Evolutionary conservation across 352 stramenopile genomes (phyloP), one percentile per base, ranked within the genome.

Genomic region (Phytopythium litorale): DNA sequence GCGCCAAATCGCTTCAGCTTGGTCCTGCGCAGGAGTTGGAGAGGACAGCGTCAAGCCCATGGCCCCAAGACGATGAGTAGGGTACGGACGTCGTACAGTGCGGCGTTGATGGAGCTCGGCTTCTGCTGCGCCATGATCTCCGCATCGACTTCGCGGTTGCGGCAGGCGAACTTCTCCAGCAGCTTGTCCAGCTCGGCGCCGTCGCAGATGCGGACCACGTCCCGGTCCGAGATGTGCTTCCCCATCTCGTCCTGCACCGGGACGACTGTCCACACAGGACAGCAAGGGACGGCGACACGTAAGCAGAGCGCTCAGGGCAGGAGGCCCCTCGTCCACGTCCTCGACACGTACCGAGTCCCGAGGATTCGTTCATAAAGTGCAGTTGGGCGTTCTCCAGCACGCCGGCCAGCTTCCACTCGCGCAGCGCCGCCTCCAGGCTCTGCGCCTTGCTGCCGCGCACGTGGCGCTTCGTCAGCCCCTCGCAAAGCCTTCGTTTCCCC

Each of bases 341-440:
- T 19, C 6, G 49, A 6, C 25, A 43, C 62, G 19, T 48, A 78
- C 72, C 72, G 18, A 81, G 62, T 1, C 84, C 84, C 43, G 84
- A 87, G 7, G 84, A 85, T 59, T 93, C 84, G 63, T 93, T 93
- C 61, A 93, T 76, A 35, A 89, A 90, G 49, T 87, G 76, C 55
- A 87, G 7, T 7, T 84, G 64, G 4, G 60, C 48, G 48, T 75
- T 66, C 48, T 81, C 55, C 43, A 84, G 50, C 37, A 73, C 68
- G 25, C 70, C 52, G 25, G 70, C 25, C 52, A 92, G 66, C 9
- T 86, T 69, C 79, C 81, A 90, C 30, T 87, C 71, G 46, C 50
- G 53, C 43, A 84, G 65, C 8, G 74, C 65, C 4, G 62, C 61
- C 37, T 67, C 68, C 21, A 92, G 68, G 58, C 76, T 77, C 64